phyloP scores from a whole-genome alignment of 805 yeast genomes.

The Kluyveromyces siamensis region DNA sequence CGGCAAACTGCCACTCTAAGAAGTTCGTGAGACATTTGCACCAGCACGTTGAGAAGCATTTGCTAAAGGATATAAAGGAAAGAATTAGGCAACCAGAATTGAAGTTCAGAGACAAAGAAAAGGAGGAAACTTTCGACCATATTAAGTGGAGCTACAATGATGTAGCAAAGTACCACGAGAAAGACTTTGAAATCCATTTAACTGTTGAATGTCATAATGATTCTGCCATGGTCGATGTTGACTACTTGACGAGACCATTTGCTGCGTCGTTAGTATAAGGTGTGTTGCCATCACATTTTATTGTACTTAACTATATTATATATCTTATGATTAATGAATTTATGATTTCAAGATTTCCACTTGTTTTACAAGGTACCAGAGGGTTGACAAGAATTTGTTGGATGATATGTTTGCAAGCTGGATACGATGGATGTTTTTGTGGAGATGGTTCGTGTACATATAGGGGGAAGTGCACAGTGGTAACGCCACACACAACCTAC shows the following conservation, averaged over 20 bases:
- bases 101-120: slow-evolving; percentile 43
- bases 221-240: slow-evolving; percentile 58
- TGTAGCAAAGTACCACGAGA: slow-evolving; percentile 44
- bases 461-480: too few relatives aligned
- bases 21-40: slow-evolving; percentile 66
- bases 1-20: slow-evolving; percentile 61
- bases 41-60: slow-evolving; percentile 66
- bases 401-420: too few relatives aligned
- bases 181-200: slow-evolving; percentile 58
- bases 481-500: too few relatives aligned
- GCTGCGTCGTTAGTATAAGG: background rate
- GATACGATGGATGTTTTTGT: too few relatives aligned
- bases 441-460: too few relatives aligned
- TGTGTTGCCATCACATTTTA: background rate
- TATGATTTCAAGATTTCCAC: background rate
- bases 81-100: slow-evolving; percentile 46
- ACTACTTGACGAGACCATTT: slow-evolving; percentile 47
- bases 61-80: slow-evolving; percentile 54
- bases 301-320: background rate
- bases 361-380: background rate
- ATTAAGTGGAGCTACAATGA: slow-evolving; percentile 60
- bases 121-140: slow-evolving; percentile 35
- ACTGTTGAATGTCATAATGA: slow-evolving; percentile 58
- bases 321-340: background rate
- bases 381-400: background rate